Evolutionary conservation across 805 yeast genomes (phyloP).

Genomic region (Ogataea siamensis): DNA sequence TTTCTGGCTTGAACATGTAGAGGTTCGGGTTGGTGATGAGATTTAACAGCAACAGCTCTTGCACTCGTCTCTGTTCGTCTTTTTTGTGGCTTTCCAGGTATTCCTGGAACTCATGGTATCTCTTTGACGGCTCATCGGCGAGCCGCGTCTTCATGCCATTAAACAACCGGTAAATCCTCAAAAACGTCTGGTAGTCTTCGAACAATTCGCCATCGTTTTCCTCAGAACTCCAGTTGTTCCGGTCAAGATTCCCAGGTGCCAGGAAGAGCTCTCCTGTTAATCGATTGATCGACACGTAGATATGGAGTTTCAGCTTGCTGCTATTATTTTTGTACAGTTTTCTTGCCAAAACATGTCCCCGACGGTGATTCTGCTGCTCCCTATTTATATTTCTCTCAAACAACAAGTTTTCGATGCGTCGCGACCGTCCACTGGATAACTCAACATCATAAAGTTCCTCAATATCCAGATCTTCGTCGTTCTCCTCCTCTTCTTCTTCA

Average conservation of each 20-base stretch:
- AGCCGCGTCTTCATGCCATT: constrained; percentile 5
- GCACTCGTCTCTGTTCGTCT: constrained; percentile 18
- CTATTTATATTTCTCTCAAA: constrained; percentile 27
- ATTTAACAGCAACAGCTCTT: constrained; percentile 27
- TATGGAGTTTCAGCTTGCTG: constrained; percentile 23
- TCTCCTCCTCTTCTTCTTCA: constrained; percentile 20
- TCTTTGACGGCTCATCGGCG: constrained; percentile 4
- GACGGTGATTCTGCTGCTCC: constrained; percentile 29
- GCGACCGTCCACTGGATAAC: constrained; percentile 32
- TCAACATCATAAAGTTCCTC: constrained; percentile 28
- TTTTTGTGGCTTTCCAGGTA: constrained; percentile 15
- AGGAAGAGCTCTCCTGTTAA: constrained; percentile 34
- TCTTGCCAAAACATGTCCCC: constrained; percentile 26
- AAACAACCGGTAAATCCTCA: constrained; percentile 23
- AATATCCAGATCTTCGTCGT: constrained; percentile 19
- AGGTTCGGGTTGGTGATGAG: constrained; percentile 28
- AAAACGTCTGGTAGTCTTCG: constrained; percentile 29
- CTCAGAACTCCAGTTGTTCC: constrained; percentile 34
- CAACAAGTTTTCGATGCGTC: constrained; percentile 30
- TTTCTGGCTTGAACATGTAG: constrained; percentile 9
- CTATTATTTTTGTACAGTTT: constrained; percentile 28
- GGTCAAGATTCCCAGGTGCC: constrained; percentile 35
- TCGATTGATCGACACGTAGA: constrained; percentile 32
- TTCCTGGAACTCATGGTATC: constrained; percentile 12
- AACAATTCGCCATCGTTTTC: constrained; percentile 35